Percentiles rank a stretch among this genome's conserved stretches.
Evolutionary conservation across 176 grass and related monocot species (phyloP).

Genomic region (Cenchrus americanus): DNA sequence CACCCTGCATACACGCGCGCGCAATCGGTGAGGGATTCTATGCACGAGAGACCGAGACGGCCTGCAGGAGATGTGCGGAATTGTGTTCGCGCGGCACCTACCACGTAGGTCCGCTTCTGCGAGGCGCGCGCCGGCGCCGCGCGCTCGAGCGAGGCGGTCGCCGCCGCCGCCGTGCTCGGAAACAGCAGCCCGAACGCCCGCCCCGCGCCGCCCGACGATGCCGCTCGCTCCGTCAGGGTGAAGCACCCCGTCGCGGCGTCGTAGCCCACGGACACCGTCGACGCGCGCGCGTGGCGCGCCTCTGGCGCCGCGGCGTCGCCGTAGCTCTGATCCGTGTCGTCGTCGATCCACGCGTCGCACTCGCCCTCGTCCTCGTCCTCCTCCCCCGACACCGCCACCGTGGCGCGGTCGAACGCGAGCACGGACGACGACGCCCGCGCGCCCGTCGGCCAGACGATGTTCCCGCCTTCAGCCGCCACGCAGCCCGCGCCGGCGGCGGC

Average conservation of each 20-base stretch:
- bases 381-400: not conserved
- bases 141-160: conserved; percentile 26
- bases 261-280: conserved; percentile 29
- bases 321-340: conserved; percentile 59
- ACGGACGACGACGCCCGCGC: conserved; percentile 45
- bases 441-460: not conserved
- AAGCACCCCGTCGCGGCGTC: conserved; percentile 39
- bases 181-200: conserved; percentile 46
- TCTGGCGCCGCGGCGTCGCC: not conserved
- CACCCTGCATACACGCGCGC: conserved; percentile 27
- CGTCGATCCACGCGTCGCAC: conserved; percentile 67
- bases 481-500: not conserved
- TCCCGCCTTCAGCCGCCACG: not conserved
- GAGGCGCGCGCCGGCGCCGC: conserved; percentile 39
- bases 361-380: conserved; percentile 38
- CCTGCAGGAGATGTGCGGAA: not conserved
- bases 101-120: conserved; percentile 55
- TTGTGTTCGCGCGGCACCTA: conserved; percentile 3
- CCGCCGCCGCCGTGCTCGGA: conserved; percentile 29
- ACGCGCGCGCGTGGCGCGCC: not conserved
- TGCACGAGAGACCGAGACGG: not conserved
- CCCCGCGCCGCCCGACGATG: not conserved
- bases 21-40: not conserved
- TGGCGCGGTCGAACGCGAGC: conserved; percentile 52
- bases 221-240: conserved; percentile 38